phyloP scores from a whole-genome alignment of 108 stramenopile genomes.

The Cyclostephanos tholiformis region DNA sequence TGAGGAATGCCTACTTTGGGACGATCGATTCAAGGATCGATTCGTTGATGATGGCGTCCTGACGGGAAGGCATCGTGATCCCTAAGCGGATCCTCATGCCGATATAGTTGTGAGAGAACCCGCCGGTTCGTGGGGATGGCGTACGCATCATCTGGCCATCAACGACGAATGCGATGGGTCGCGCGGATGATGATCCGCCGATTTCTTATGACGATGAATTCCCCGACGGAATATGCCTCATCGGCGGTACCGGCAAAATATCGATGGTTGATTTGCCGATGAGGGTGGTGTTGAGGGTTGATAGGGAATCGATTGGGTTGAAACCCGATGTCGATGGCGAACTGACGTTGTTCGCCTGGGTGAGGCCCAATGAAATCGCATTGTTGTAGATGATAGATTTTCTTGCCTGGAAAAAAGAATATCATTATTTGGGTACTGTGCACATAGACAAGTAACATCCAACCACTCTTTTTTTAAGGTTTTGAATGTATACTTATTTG shows the following conservation, averaged over 20 bases:
- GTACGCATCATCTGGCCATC: slow-evolving; percentile 37
- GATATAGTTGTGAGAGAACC: slow-evolving; percentile 9
- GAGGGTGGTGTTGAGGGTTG: slow-evolving; percentile 39
- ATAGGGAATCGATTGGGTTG: slow-evolving; percentile 38
- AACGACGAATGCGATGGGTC: not conserved
- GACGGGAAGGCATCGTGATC: slow-evolving; percentile 27
- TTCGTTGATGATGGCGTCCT: slow-evolving; percentile 47
- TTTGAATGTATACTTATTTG: no score
- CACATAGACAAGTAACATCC: no score
- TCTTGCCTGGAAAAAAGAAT: no score
- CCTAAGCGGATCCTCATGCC: slow-evolving; percentile 24
- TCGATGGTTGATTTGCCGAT: slow-evolving; percentile 41
- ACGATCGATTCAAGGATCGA: slow-evolving; percentile 32
- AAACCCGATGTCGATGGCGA: slow-evolving; percentile 9
- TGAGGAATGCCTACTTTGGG: slow-evolving; percentile 25
- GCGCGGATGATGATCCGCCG: slow-evolving; percentile 19
- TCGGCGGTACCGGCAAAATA: slow-evolving; percentile 35
- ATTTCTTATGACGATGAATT: slow-evolving; percentile 45
- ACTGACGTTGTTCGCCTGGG: slow-evolving; percentile 45
- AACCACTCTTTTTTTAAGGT: no score
- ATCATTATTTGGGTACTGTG: no score
- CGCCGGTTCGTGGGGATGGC: slow-evolving; percentile 28
- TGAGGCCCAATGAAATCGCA: slow-evolving; percentile 35
- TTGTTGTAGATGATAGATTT: not conserved
- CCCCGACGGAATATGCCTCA: slow-evolving; percentile 41